phyloP scores from a whole-genome alignment of 805 yeast genomes.

The Saccharomycopsis sp. region DNA sequence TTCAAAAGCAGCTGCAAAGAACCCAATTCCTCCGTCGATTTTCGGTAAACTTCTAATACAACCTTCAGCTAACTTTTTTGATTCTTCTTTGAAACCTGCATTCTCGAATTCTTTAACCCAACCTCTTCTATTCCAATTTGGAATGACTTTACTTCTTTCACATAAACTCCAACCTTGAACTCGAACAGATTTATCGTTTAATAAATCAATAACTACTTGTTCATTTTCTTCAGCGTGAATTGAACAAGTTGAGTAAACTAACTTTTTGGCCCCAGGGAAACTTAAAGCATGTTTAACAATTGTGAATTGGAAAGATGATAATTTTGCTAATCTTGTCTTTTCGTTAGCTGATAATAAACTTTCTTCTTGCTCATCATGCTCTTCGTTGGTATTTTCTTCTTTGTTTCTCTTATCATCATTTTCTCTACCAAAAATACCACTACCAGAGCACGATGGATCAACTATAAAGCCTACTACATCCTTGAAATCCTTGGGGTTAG shows the following conservation, averaged over 20 bases:
- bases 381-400: conserved; percentile 13
- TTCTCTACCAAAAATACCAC: conserved; percentile 92
- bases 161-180: conserved; percentile 67
- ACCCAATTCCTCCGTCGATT: conserved; percentile 97
- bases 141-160: conserved; percentile 54
- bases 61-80: conserved; percentile 61
- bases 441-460: conserved; percentile 97
- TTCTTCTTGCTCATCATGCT: conserved; percentile 28
- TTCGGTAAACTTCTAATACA: conserved; percentile 81
- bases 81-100: conserved; percentile 32
- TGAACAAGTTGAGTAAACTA: conserved; percentile 94
- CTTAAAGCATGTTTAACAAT: conserved; percentile 82
- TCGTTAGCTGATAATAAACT: conserved; percentile 25
- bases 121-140: conserved; percentile 85
- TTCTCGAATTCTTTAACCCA: conserved; percentile 52
- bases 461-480: conserved; percentile 74
- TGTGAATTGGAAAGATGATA: conserved; percentile 78
- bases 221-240: conserved; percentile 92
- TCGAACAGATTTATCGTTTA: conserved; percentile 55
- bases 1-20: conserved; percentile 89
- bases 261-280: conserved; percentile 65
- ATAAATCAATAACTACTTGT: conserved; percentile 71
- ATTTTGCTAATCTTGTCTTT: conserved; percentile 50
- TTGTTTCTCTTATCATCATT: conserved; percentile 34
- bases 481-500: conserved; percentile 46